Conservation (phyloP, 352 stramenopile species). For the Pythium dissotocum region DNA sequence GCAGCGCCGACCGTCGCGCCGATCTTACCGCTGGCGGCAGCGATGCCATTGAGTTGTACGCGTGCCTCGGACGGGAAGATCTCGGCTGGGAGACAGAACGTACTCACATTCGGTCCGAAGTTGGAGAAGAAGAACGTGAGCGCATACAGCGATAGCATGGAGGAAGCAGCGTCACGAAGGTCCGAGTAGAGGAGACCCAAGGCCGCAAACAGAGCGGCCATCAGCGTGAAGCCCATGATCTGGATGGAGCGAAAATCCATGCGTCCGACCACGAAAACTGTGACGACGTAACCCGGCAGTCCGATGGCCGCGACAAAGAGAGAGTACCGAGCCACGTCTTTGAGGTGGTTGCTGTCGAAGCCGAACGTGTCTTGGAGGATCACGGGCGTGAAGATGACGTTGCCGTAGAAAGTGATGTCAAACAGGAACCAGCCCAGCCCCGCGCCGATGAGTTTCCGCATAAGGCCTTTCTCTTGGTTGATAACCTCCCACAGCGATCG, state of each 20-base stretch:
- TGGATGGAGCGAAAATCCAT: constrained; percentile 82
- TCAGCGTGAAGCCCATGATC: constrained; percentile 73
- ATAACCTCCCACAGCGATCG: constrained; percentile 37
- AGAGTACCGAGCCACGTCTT: constrained; percentile 61
- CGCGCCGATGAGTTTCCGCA: constrained; percentile 72
- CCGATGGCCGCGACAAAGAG: constrained; percentile 70
- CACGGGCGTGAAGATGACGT: constrained; percentile 87
- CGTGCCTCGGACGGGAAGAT: constrained; percentile 71
- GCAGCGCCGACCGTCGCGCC: constrained; percentile 58
- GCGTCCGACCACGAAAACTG: constrained; percentile 57
- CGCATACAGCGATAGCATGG: constrained; percentile 69
- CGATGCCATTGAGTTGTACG: constrained; percentile 82
- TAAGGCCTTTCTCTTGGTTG: constrained; percentile 32
- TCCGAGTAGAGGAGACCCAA: constrained; percentile 58
- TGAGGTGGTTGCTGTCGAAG: constrained; percentile 55
- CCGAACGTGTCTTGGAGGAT: constrained; percentile 75
- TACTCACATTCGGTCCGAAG: constrained; percentile 86
- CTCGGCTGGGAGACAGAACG: constrained; percentile 83
- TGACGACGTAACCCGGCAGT: constrained; percentile 71
- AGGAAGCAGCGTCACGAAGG: constrained; percentile 39
- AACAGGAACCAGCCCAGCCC: constrained; percentile 92
- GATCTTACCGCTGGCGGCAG: constrained; percentile 75
- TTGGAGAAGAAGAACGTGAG: constrained; percentile 90
- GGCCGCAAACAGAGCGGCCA: constrained; percentile 65
- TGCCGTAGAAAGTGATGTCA: constrained; percentile 91